A percentile compares a stretch with the other conserved stretches of the same genome.
phyloP scores from a whole-genome alignment of 2,329 filamentous ascomycete genomes.

The Meredithiella fracta region DNA sequence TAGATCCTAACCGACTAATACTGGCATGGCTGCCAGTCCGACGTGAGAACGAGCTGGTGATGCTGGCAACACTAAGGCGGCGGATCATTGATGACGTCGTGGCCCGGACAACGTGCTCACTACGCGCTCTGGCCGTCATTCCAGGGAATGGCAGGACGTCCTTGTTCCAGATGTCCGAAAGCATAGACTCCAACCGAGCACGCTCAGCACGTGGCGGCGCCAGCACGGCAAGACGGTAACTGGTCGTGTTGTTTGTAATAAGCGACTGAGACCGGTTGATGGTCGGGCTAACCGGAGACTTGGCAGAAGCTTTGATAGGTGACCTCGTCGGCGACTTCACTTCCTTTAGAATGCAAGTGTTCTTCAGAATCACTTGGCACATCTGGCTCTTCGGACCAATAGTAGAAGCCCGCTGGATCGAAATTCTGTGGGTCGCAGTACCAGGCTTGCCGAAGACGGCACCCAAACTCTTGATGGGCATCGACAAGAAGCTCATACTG shows the following conservation, averaged over 20 bases:
- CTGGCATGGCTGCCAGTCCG: constrained; percentile 43
- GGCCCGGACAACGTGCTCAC: constrained; percentile 56
- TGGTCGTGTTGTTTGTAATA: constrained; percentile 33
- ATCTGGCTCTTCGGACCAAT: constrained; percentile 50
- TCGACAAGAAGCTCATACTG: constrained; percentile 45
- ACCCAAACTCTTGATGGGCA: constrained; percentile 59
- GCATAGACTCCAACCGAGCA: constrained; percentile 54
- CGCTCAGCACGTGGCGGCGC: constrained; percentile 61
- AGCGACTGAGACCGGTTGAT: constrained; percentile 70
- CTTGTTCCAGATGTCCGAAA: constrained; percentile 71
- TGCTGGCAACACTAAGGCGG: constrained; percentile 69
- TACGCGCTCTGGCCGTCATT: constrained; percentile 47
- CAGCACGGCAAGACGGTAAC: constrained; percentile 45
- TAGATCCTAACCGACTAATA: constrained; percentile 17
- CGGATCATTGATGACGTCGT: constrained; percentile 79
- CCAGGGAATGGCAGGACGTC: constrained; percentile 69
- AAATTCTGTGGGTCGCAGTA: constrained; percentile 49
- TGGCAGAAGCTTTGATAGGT: constrained; percentile 34
- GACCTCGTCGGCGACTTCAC: constrained; percentile 27
- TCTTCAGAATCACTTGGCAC: constrained; percentile 71
- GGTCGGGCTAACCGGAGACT: constrained; percentile 26
- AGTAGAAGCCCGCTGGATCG: constrained; percentile 63
- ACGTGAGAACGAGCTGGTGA: constrained; percentile 59
- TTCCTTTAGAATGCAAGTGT: constrained; percentile 55
- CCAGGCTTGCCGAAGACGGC: constrained; percentile 57